Percentiles rank a stretch among this genome's conserved stretches.
phyloP scores from a whole-genome alignment of 164 flowering plant genomes.

The Echeveria elegans region DNA sequence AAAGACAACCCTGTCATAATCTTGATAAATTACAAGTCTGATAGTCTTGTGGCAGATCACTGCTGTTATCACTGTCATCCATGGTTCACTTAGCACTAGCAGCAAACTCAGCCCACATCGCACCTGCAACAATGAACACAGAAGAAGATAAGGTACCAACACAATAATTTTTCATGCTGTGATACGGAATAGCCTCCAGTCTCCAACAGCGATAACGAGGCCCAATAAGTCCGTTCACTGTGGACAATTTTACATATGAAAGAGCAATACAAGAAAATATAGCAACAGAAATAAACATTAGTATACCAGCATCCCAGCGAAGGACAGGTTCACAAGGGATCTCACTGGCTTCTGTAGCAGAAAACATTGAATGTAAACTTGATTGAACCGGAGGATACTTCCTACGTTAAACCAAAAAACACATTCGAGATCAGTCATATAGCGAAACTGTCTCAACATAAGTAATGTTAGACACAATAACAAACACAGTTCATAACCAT shows the following conservation, averaged over 20 bases:
- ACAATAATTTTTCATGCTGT: neutral
- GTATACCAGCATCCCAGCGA: conserved; percentile 28
- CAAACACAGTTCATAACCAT: neutral
- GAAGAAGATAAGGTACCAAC: neutral
- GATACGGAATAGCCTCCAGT: neutral
- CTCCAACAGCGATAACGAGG: conserved; percentile 24
- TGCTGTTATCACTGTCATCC: conserved; percentile 47
- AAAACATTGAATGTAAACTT: conserved; percentile 47
- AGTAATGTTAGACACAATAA: neutral
- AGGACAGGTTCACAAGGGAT: conserved; percentile 15
- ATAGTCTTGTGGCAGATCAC: conserved; percentile 32
- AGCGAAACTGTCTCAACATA: neutral
- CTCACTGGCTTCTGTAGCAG: conserved; percentile 35
- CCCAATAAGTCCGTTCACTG: neutral
- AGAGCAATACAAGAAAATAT: too few species aligned
- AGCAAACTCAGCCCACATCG: conserved; percentile 3
- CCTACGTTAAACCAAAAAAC: conserved; percentile 23
- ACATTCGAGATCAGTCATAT: neutral
- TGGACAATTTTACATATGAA: neutral
- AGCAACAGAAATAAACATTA: neutral
- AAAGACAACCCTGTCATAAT: conserved; percentile 36
- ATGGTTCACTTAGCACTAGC: neutral
- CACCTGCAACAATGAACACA: neutral
- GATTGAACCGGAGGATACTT: conserved; percentile 22
- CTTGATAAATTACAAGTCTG: conserved; percentile 56